Evolutionary conservation across 2,329 filamentous ascomycete species (phyloP).

Genomic region (Ophiosphaerella korrae): DNA sequence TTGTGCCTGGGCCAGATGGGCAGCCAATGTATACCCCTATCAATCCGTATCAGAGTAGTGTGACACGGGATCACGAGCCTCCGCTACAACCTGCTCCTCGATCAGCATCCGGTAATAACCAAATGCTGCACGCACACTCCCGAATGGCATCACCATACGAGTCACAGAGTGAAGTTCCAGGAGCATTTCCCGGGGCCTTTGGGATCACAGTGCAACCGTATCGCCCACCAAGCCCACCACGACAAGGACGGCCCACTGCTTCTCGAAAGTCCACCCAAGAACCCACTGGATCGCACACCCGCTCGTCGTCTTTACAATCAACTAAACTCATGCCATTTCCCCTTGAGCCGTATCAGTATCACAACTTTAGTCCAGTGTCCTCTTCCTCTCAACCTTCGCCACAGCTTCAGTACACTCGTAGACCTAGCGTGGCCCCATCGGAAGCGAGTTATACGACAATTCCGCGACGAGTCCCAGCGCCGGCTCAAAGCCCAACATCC

Average conservation of each 20-base stretch:
- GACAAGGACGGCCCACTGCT: slow-evolving; percentile 21
- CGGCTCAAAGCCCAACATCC: slow-evolving; percentile 23
- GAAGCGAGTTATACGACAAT: slow-evolving; percentile 35
- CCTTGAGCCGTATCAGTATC: slow-evolving; percentile 42
- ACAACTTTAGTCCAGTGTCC: slow-evolving; percentile 31
- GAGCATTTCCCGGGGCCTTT: slow-evolving; percentile 46
- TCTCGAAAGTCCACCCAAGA: slow-evolving; percentile 24
- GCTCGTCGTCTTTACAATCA: slow-evolving; percentile 29
- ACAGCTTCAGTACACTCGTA: slow-evolving; percentile 36
- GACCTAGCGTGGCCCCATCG: slow-evolving; percentile 26
- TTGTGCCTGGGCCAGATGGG: slow-evolving; percentile 56
- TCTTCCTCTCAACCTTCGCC: slow-evolving; percentile 29
- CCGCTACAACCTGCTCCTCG: slow-evolving; percentile 52
- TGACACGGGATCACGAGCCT: slow-evolving; percentile 37
- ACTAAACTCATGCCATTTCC: slow-evolving; percentile 36
- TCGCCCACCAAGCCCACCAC: slow-evolving; percentile 26
- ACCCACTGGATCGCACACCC: slow-evolving; percentile 17
- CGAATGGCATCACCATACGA: slow-evolving; percentile 38
- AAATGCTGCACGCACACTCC: slow-evolving; percentile 2
- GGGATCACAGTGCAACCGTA: slow-evolving; percentile 34
- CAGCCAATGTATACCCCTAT: slow-evolving; percentile 53
- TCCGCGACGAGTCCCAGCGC: slow-evolving; percentile 45
- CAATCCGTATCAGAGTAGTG: slow-evolving; percentile 47
- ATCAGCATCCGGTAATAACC: slow-evolving; percentile 40
- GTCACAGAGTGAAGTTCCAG: slow-evolving; percentile 41